Conservation (phyloP, 2,329 filamentous ascomycete species). For the Domatiomyces globalis region DNA sequence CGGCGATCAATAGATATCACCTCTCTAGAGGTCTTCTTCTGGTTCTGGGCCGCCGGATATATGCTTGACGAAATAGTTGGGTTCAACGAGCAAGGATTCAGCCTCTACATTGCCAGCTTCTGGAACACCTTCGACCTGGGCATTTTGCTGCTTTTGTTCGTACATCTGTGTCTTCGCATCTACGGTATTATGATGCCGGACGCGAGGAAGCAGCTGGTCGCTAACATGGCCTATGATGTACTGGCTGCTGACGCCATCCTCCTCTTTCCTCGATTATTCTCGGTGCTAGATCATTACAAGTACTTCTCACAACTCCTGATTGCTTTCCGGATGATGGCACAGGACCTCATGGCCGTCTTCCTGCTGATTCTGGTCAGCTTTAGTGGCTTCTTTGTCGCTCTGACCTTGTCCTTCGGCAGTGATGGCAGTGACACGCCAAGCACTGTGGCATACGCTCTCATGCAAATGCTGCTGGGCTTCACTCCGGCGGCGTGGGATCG, state of each 20-base stretch:
- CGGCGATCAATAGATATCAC: slow-evolving; percentile 69
- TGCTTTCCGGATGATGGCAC: slow-evolving; percentile 84
- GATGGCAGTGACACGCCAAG: slow-evolving; percentile 51
- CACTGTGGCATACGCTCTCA: slow-evolving; percentile 75
- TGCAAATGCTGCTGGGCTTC: slow-evolving; percentile 91
- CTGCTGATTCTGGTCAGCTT: slow-evolving; percentile 74
- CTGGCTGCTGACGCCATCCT: slow-evolving; percentile 81
- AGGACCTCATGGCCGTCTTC: slow-evolving; percentile 74
- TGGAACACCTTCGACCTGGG: slow-evolving; percentile 95
- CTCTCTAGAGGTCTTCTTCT: slow-evolving; percentile 73
- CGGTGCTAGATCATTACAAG: slow-evolving; percentile 81
- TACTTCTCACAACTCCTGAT: slow-evolving; percentile 94
- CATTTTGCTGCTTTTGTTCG: slow-evolving; percentile 69
- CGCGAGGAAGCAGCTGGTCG: slow-evolving; percentile 51
- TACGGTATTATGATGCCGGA: slow-evolving; percentile 77
- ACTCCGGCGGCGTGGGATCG: slow-evolving; percentile 87
- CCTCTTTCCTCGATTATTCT: slow-evolving; percentile 80
- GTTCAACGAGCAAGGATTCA: slow-evolving; percentile 93
- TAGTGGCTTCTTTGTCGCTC: slow-evolving; percentile 91
- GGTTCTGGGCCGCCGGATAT: slow-evolving; percentile 95
- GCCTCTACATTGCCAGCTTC: slow-evolving; percentile 91
- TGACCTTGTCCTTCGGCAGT: slow-evolving; percentile 64
- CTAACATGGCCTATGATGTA: slow-evolving; percentile 84
- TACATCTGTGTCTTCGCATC: slow-evolving; percentile 79
- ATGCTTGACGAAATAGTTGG: slow-evolving; percentile 94